Evolutionary conservation across 345 rosid genomes (phyloP).

Genomic region (Ailanthus altissimus): DNA sequence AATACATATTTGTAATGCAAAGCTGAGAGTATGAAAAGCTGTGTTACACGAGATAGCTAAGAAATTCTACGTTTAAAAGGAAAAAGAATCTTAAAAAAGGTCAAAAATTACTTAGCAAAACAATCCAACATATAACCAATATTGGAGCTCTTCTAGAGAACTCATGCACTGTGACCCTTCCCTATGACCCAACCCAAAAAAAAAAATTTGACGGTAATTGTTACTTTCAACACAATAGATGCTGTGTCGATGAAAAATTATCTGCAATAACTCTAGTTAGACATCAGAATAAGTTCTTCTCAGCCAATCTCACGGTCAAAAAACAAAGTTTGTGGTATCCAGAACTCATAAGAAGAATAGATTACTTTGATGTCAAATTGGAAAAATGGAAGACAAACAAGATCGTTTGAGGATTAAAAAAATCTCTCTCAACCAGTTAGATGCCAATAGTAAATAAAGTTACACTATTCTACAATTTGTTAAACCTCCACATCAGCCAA

Average conservation of each 20-base stretch:
- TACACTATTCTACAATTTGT: constrained; percentile 1
- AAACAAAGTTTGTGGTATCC: neutral
- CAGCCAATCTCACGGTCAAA: neutral
- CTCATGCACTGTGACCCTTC: neutral
- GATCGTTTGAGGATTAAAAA: neutral
- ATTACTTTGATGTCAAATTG: neutral
- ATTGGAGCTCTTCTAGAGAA: neutral
- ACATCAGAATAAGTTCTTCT: neutral
- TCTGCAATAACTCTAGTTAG: neutral
- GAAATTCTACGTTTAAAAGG: neutral
- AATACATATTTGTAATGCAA: neutral
- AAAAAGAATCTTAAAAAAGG: neutral
- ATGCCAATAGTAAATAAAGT: neutral
- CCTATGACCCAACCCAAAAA: no score
- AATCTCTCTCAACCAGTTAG: neutral
- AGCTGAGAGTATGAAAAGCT: neutral
- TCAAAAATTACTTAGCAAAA: neutral
- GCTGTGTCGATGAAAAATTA: neutral
- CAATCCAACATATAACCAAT: neutral
- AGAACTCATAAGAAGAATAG: neutral
- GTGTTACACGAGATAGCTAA: neutral
- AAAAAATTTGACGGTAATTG: no score
- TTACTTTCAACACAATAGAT: neutral
- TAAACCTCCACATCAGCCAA: neutral
- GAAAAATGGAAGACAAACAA: neutral